These are phyloP conservation scores for Paxillus rubicundulus DNA, from an alignment of 768 basidiomycete species.

Conservation along the genomic window DNA sequence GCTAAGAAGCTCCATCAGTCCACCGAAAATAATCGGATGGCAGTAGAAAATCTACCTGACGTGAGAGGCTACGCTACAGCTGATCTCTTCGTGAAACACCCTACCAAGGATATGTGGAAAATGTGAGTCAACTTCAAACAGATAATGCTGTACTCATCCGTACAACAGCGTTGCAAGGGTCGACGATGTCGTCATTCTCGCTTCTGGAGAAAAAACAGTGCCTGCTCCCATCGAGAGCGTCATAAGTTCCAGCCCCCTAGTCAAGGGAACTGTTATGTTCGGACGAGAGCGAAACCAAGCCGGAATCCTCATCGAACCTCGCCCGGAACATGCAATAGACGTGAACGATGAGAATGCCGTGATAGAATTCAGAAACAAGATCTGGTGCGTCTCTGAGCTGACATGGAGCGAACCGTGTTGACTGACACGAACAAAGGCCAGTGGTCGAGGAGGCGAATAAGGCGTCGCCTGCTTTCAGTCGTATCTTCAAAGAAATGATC, in stretches of 20 bases:
- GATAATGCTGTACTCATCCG: conserved; percentile 27
- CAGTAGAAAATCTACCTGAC: conserved; percentile 30
- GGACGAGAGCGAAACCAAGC: conserved; percentile 32
- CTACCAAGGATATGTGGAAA: conserved; percentile 42
- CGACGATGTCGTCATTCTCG: conserved; percentile 34
- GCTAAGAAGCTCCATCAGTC: conserved; percentile 3
- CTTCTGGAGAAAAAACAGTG: conserved; percentile 21
- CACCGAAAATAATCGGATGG: neutral
- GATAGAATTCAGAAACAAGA: conserved; percentile 27
- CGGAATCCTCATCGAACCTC: conserved; percentile 34
- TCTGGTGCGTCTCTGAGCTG: conserved; percentile 18
- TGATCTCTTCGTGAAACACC: conserved; percentile 44
- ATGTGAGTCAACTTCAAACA: conserved; percentile 26
- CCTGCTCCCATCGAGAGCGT: conserved; percentile 27
- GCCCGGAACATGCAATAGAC: conserved; percentile 16
- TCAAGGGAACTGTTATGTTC: conserved; percentile 33
- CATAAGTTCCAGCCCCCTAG: conserved; percentile 19
- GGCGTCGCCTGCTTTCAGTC: conserved; percentile 40
- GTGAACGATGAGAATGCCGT: conserved; percentile 21
- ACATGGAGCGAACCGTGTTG: too few relatives aligned
- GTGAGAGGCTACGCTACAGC: conserved; percentile 36
- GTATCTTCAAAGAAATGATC: conserved; percentile 55
- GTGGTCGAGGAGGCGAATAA: conserved; percentile 45
- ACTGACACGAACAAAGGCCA: conserved; percentile 25
- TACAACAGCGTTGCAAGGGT: conserved; percentile 28